Percentiles rank a stretch among this genome's conserved stretches.
Conservation (phyloP, 1,139 yeast species). For the Saccharomyces hybrid region DNA sequence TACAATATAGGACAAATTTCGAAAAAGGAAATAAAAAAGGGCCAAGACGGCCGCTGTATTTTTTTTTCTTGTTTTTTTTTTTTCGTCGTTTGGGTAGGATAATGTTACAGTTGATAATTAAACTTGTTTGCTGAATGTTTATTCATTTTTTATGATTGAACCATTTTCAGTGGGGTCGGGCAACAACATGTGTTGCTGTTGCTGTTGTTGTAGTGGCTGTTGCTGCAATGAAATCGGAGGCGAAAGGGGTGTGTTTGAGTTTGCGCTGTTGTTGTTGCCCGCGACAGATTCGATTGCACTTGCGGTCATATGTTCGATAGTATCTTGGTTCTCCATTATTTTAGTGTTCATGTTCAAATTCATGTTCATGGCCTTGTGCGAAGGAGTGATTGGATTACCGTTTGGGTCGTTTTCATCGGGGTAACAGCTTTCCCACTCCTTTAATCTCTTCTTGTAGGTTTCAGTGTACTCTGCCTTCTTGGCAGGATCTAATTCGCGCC, state of each 20-base stretch:
- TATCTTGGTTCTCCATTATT: neutral
- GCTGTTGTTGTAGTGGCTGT: neutral
- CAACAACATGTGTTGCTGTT: neutral
- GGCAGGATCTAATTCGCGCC: conserved; percentile 29
- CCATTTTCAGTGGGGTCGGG: neutral
- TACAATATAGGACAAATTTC: neutral
- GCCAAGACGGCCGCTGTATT: too few species aligned
- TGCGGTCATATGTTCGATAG: neutral
- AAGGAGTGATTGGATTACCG: neutral
- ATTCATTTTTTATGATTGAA: neutral
- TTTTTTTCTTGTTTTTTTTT: neutral
- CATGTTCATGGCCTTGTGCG: neutral
- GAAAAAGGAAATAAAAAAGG: neutral
- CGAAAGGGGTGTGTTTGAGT: neutral
- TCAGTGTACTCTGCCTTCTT: conserved; percentile 31
- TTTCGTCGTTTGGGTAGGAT: neutral
- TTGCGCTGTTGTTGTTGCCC: conserved; percentile 1
- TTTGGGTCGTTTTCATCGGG: conserved; percentile 20
- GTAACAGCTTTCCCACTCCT: conserved; percentile 33
- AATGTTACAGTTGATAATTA: neutral
- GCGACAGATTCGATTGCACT: neutral
- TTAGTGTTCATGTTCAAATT: neutral
- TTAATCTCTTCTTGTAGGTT: conserved; percentile 30
- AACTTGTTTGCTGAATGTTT: neutral
- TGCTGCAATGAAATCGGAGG: neutral